Percentiles rank a stretch among this genome's conserved stretches.
Conservation (phyloP, 1,284 basidiomycete genomes). For the Trametes polyzona region DNA sequence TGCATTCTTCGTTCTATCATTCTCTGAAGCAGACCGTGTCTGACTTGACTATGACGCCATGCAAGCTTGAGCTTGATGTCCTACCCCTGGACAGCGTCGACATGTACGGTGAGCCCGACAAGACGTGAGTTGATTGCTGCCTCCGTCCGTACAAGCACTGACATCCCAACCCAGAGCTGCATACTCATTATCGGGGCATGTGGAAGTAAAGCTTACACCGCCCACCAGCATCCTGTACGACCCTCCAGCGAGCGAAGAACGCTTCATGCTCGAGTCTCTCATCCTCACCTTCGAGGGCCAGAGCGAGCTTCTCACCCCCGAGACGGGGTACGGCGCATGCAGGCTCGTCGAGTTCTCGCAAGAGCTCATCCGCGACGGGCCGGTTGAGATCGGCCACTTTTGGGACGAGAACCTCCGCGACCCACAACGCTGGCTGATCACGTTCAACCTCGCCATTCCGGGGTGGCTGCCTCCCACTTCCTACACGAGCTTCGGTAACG, state of each 20-base stretch:
- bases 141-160: not conserved
- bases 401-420: slow-evolving; percentile 55
- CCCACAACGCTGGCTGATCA: slow-evolving; percentile 67
- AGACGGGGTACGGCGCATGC: slow-evolving; percentile 61
- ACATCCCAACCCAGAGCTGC: slow-evolving; percentile 47
- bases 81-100: slow-evolving; percentile 26
- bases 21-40: slow-evolving; percentile 22
- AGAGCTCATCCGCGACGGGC: slow-evolving; percentile 55
- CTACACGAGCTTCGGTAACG: slow-evolving; percentile 46
- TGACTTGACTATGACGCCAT: slow-evolving; percentile 17
- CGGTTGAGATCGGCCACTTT: slow-evolving; percentile 65
- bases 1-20: slow-evolving; percentile 15
- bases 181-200: slow-evolving; percentile 78
- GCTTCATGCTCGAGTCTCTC: slow-evolving; percentile 66
- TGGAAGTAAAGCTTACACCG: slow-evolving; percentile 60
- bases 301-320: slow-evolving; percentile 61
- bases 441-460: slow-evolving; percentile 73
- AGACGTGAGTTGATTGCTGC: slow-evolving; percentile 51
- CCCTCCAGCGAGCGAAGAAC: slow-evolving; percentile 54
- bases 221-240: slow-evolving; percentile 39
- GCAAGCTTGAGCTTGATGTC: slow-evolving; percentile 22
- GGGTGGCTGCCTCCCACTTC: slow-evolving; percentile 75
- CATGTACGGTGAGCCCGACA: slow-evolving; percentile 71
- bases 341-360: slow-evolving; percentile 70
- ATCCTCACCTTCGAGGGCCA: slow-evolving; percentile 78